These are phyloP conservation scores for Fusarium chaquense DNA, from an alignment of 2,329 filamentous ascomycete genomes.

Conservation along the genomic window DNA sequence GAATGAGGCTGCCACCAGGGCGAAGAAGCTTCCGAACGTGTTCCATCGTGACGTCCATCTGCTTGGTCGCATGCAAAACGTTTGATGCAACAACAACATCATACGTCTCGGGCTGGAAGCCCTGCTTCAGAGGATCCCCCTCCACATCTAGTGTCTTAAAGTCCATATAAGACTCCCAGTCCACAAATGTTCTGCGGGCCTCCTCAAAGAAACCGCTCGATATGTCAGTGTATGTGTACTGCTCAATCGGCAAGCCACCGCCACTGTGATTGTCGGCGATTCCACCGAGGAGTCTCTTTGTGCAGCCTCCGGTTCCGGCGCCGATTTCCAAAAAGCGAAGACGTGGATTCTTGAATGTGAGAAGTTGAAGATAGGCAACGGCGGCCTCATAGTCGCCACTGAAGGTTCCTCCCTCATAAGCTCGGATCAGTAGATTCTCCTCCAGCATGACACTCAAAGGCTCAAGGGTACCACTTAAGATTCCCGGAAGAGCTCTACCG, in stretches of 20 bases:
- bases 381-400: conserved; percentile 15
- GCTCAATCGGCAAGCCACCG: neutral
- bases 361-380: conserved; percentile 14
- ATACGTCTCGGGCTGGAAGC: neutral
- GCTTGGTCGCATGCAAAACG: conserved; percentile 11
- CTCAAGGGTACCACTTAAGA: neutral
- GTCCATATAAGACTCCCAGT: conserved; percentile 2
- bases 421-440: neutral
- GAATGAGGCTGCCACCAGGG: neutral
- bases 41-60: conserved; percentile 4
- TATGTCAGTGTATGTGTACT: conserved; percentile 13
- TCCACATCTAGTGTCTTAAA: conserved; percentile 17
- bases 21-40: conserved; percentile 6
- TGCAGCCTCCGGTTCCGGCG: conserved; percentile 6
- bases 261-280: neutral
- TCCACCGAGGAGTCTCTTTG: conserved; percentile 12
- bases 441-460: conserved; percentile 6
- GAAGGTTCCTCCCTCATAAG: conserved; percentile 13
- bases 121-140: conserved; percentile 1
- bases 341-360: conserved; percentile 6
- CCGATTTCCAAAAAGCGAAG: conserved; percentile 16
- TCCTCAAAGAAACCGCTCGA: conserved; percentile 18
- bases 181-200: neutral
- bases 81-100: conserved; percentile 17
- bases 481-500: neutral